Evolutionary conservation across 2,329 filamentous ascomycete species (phyloP), one percentile per base, ranked within the genome.

Genomic region (Thielaviopsis musarum): DNA sequence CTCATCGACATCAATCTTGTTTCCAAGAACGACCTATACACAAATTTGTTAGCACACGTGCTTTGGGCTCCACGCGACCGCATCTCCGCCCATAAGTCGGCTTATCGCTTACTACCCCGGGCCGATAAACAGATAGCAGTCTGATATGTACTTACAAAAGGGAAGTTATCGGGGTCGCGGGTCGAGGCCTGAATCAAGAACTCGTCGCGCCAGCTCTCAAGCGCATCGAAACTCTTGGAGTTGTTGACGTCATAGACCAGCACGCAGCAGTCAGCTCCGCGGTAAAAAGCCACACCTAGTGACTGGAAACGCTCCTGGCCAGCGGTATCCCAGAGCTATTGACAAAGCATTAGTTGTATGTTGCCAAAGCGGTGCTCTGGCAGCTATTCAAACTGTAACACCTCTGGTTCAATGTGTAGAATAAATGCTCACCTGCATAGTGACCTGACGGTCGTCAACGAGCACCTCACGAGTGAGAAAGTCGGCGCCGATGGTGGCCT

Each of bases 211-310:
- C 93, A 98, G 74, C 90, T 95, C 71, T 98, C 93, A 62, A 98
- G 81, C 15, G 91, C 94, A 71, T 98, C 93, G 72, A 98, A 98
- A 72, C 90, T 95, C 82, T 98, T 98, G 63, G 91, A 87, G 72
- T 96, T 97, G 77, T 98, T 98, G 73, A 98, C 91, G 70, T 98
- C 91, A 77, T 93, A 97, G 57, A 97, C 91, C 59, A 98, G 78
- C 62, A 97, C 91, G 71, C 93, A 97, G 80, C 91, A 97, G 76
- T 98, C 91, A 66, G 93, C 91, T 64, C 91, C 91, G 64, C 91
- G 83, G 75, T 98, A 98, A 75, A 98, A 98, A 55, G 91, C 93
- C 52, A 98, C 91, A 58, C 93, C 91, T 66, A 98, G 78, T 45
- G 91, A 96, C 74, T 98, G 91, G 73, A 98, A 98, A 64, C 91